phyloP scores from a whole-genome alignment of 192 early-diverging fungal species.

The Phycomyces blakesleeanus region DNA sequence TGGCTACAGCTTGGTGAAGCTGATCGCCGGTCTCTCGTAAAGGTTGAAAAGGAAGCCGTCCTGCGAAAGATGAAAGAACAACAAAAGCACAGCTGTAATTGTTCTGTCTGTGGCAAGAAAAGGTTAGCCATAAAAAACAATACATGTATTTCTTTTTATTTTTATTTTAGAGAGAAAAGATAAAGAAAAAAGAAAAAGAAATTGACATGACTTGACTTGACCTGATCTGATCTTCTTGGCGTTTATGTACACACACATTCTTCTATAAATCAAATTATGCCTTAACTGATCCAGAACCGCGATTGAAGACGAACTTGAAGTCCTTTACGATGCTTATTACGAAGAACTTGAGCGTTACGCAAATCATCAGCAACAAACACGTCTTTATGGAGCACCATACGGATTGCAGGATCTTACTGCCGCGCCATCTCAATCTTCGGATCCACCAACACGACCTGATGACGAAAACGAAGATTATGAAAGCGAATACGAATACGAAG shows the following conservation, averaged over 20 bases:
- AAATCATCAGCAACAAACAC: conserved; percentile 60
- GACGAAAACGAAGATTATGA: too few relatives aligned
- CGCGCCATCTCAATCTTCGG: not conserved
- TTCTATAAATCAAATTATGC: too few relatives aligned
- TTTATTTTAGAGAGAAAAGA: not conserved
- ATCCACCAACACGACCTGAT: conserved; percentile 34
- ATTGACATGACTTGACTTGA: too few relatives aligned
- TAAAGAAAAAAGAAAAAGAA: too few relatives aligned
- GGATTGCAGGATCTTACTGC: not conserved
- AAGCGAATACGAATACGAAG: conserved; percentile 38
- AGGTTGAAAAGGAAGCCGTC: conserved; percentile 83
- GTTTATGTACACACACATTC: too few relatives aligned
- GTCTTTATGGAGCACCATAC: conserved; percentile 9
- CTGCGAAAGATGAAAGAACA: conserved; percentile 89
- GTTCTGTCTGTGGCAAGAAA: conserved; percentile 77
- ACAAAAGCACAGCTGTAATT: conserved; percentile 78
- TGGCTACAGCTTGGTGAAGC: conserved; percentile 81
- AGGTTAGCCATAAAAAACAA: conserved; percentile 46
- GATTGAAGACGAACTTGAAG: conserved; percentile 83
- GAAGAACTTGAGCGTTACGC: conserved; percentile 85
- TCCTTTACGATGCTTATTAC: conserved; percentile 86
- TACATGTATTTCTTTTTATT: not conserved
- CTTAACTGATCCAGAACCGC: conserved; percentile 44
- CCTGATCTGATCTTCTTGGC: too few relatives aligned
- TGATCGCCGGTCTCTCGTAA: conserved; percentile 71